phyloP scores from a whole-genome alignment of 805 yeast genomes.

The Saturnispora ahearnii region DNA sequence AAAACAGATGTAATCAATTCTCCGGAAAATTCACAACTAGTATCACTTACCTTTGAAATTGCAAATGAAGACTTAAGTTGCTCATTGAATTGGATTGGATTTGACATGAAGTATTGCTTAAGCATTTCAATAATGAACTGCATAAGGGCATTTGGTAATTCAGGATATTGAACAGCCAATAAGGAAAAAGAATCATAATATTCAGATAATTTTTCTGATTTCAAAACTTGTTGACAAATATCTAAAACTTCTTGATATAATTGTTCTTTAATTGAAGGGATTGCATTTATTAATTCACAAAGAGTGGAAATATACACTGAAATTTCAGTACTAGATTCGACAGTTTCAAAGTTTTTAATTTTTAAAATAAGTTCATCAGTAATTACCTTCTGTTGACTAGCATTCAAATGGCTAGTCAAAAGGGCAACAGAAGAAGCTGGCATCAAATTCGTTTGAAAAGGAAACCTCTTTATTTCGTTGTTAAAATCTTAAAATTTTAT shows the following conservation, averaged over 20 bases:
- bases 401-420: slow-evolving; percentile 12
- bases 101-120: slow-evolving; percentile 2
- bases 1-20: slow-evolving; percentile 19
- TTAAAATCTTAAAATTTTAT: not conserved
- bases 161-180: slow-evolving; percentile 26
- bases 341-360: not conserved
- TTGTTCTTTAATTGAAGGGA: slow-evolving; percentile 9
- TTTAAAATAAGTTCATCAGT: slow-evolving; percentile 6
- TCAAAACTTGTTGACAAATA: slow-evolving; percentile 7
- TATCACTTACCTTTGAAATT: not conserved
- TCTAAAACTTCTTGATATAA: slow-evolving; percentile 4
- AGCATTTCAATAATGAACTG: slow-evolving; percentile 6
- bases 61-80: not conserved
- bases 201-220: not conserved
- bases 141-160: slow-evolving; percentile 17
- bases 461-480: not conserved
- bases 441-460: not conserved
- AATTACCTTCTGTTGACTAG: slow-evolving; percentile 10
- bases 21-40: slow-evolving; percentile 4
- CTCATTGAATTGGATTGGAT: slow-evolving; percentile 15
- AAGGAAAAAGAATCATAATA: slow-evolving; percentile 11
- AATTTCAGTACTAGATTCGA: not conserved
- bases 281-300: slow-evolving; percentile 14
- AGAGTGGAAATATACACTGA: slow-evolving; percentile 13
- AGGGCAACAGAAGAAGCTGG: slow-evolving; percentile 8